These are phyloP conservation scores for Diaporthe humulicola DNA, from an alignment of 2,329 filamentous ascomycete genomes.

Conservation along the genomic window DNA sequence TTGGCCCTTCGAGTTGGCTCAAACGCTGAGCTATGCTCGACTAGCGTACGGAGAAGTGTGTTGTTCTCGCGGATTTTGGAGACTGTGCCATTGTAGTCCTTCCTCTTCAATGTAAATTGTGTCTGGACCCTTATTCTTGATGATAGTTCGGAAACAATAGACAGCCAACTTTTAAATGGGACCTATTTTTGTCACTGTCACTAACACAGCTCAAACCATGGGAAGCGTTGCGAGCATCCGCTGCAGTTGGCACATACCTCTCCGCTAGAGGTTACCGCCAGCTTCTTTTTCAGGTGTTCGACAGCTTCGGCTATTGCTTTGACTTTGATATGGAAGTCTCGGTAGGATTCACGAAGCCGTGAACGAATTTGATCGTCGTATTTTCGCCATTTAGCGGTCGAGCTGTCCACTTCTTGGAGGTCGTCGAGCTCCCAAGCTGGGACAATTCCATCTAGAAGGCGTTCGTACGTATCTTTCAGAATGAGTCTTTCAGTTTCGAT, in stretches of 20 bases:
- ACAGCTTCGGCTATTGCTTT: not conserved
- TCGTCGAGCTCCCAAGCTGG: not conserved
- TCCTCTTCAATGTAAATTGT: not conserved
- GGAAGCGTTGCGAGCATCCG: not conserved
- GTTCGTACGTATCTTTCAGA: not conserved
- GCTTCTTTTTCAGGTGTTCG: not conserved
- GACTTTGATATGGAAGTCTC: not conserved
- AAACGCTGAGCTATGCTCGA: not conserved
- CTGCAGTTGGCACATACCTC: not conserved
- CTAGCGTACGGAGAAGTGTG: not conserved
- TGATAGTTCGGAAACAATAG: not conserved
- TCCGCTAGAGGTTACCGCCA: not conserved
- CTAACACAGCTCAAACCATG: not conserved
- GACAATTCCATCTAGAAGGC: not conserved
- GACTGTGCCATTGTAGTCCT: not conserved
- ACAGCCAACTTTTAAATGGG: not conserved
- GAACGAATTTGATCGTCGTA: not conserved
- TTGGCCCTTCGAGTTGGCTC: not conserved
- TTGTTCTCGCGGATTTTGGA: not conserved
- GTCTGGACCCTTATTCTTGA: not conserved
- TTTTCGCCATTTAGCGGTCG: not conserved
- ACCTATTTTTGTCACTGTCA: not conserved
- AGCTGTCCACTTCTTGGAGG: not conserved
- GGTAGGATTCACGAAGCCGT: not conserved
- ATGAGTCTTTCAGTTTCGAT: not conserved